Evolutionary conservation across 352 stramenopile species (phyloP).

Genomic region (Globisporangium apiculatum): DNA sequence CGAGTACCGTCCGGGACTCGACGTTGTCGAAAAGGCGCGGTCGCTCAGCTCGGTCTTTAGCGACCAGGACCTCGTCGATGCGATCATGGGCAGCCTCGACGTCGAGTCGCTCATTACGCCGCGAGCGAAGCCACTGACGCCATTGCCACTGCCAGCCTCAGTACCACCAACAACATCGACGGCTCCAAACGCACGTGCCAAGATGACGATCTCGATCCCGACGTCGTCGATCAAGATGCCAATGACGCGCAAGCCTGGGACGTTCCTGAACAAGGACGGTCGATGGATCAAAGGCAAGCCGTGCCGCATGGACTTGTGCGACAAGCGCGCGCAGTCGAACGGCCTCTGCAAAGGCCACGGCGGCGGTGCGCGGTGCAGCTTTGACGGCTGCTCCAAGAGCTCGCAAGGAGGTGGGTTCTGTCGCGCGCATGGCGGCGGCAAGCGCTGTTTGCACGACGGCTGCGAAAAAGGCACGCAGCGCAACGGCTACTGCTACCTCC

Average conservation of each 20-base stretch:
- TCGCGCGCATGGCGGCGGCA: slow-evolving; percentile 71
- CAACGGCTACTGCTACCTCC: slow-evolving; percentile 76
- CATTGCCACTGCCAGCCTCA: slow-evolving; percentile 1
- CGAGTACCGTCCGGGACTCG: slow-evolving; percentile 32
- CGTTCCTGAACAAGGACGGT: slow-evolving; percentile 86
- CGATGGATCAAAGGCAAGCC: slow-evolving; percentile 85
- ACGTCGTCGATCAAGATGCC: slow-evolving; percentile 20
- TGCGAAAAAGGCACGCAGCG: slow-evolving; percentile 77
- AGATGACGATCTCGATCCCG: slow-evolving; percentile 20
- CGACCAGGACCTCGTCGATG: slow-evolving; percentile 70
- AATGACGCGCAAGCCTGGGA: slow-evolving; percentile 61
- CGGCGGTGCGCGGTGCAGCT: slow-evolving; percentile 69
- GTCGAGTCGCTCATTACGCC: slow-evolving; percentile 26
- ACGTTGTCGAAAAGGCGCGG: slow-evolving; percentile 20
- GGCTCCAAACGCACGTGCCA: slow-evolving; percentile 22
- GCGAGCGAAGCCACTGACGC: slow-evolving; percentile 6
- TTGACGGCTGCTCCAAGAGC: slow-evolving; percentile 66
- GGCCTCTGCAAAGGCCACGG: slow-evolving; percentile 76
- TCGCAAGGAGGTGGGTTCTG: slow-evolving; percentile 72
- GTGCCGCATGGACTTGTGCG: slow-evolving; percentile 60
- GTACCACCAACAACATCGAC: not conserved
- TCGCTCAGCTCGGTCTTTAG: slow-evolving; percentile 73
- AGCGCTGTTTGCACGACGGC: slow-evolving; percentile 62
- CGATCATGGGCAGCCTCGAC: slow-evolving; percentile 73
- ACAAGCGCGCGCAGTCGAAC: slow-evolving; percentile 77